phyloP scores from a whole-genome alignment of 768 basidiomycete genomes.

The Ramaria sp. region DNA sequence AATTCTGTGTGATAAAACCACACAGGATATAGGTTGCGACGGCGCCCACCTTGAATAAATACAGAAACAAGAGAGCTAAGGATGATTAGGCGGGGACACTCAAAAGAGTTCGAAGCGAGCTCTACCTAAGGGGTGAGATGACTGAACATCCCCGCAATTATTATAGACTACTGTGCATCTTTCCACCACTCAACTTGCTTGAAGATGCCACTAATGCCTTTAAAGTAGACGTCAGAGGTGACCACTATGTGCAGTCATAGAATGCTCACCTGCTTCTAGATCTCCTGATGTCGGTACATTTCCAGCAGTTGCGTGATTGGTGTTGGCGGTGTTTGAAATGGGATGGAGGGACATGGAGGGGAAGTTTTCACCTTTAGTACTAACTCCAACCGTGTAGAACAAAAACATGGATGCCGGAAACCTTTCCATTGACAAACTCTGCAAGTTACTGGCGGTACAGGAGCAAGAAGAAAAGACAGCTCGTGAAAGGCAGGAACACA shows the following conservation, averaged over 20 bases:
- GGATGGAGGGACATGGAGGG: too few relatives aligned
- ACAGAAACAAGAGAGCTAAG: constrained; percentile 82
- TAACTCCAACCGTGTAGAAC: too few relatives aligned
- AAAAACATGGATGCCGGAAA: too few relatives aligned
- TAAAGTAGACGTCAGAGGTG: constrained; percentile 4
- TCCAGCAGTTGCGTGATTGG: constrained; percentile 26
- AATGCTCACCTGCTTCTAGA: constrained; percentile 62
- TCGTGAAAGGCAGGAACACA: too few relatives aligned
- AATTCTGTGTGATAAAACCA: constrained; percentile 81
- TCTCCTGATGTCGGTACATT: constrained; percentile 51
- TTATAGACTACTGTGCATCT: not conserved
- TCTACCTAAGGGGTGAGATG: constrained; percentile 45
- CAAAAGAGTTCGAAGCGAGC: not conserved
- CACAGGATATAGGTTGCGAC: constrained; percentile 89
- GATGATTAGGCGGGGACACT: constrained; percentile 17
- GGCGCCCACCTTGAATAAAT: constrained; percentile 80
- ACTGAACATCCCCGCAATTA: constrained; percentile 28
- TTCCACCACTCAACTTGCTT: constrained; percentile 44
- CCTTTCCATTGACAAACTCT: too few relatives aligned
- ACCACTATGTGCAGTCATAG: not conserved
- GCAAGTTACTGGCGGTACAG: too few relatives aligned
- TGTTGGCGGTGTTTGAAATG: too few relatives aligned
- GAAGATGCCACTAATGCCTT: constrained; percentile 67
- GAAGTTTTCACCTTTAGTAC: too few relatives aligned
- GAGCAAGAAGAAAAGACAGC: too few relatives aligned